These are phyloP conservation scores for Plectosphaerella sp. DNA, from an alignment of 2,329 filamentous ascomycete genomes.

Conservation along the genomic window DNA sequence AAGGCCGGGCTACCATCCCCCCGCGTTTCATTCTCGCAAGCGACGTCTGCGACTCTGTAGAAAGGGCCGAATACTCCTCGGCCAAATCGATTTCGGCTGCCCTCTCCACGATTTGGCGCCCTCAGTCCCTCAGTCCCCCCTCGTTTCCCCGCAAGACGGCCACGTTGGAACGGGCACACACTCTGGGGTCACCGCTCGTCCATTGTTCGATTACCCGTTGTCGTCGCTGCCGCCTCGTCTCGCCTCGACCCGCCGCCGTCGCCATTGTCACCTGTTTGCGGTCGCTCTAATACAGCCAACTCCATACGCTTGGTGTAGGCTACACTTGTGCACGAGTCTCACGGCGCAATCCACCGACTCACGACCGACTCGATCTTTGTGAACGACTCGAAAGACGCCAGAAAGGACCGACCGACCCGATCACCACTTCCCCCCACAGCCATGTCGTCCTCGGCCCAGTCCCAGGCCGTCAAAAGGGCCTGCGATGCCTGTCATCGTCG, in stretches of 20 bases:
- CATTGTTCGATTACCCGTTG: neutral
- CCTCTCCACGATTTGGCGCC: constrained; percentile 1
- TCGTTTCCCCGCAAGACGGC: constrained; percentile 1
- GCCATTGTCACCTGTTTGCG: neutral
- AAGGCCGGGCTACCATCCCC: neutral
- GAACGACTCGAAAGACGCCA: neutral
- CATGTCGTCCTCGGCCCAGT: constrained; percentile 27
- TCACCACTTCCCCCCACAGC: neutral
- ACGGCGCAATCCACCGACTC: neutral
- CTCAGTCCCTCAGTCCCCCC: neutral
- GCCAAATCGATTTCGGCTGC: neutral
- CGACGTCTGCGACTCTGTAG: neutral
- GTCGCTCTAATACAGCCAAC: neutral
- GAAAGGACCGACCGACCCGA: neutral
- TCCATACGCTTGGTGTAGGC: neutral
- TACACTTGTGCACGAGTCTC: neutral
- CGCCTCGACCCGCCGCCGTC: neutral
- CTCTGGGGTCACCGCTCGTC: neutral
- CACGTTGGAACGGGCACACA: neutral
- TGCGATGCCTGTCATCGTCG: constrained; percentile 71
- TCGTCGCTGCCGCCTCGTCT: no score
- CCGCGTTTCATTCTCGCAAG: constrained; percentile 2
- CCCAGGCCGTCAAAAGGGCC: constrained; percentile 54
- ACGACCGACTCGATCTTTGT: neutral
- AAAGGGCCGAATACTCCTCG: constrained; percentile 4